A percentile compares a stretch with the other conserved stretches of the same genome.
Evolutionary conservation across 2,329 filamentous ascomycete genomes (phyloP).

Genomic region (Cercospora sp.): DNA sequence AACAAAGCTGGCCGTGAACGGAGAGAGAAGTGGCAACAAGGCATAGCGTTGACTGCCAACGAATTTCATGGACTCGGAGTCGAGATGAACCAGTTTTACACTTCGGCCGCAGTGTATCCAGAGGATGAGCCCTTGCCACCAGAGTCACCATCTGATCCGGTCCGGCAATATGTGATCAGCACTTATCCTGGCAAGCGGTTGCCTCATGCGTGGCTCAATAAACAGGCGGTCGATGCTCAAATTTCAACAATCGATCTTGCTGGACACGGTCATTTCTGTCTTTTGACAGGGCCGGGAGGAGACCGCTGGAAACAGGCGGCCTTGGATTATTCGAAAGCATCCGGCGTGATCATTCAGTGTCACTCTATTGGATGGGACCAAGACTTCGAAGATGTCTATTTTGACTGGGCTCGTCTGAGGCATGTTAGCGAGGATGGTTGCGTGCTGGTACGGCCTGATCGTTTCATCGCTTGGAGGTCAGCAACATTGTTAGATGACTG

Average conservation of each 20-base stretch:
- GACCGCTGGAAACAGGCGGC: conserved; percentile 55
- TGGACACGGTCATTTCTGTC: conserved; percentile 53
- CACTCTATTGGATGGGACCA: conserved; percentile 58
- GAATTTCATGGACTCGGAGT: conserved; percentile 57
- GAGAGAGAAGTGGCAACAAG: conserved; percentile 12
- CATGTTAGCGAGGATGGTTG: conserved; percentile 52
- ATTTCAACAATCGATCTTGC: conserved; percentile 57
- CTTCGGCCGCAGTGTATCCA: conserved; percentile 41
- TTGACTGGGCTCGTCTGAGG: conserved; percentile 57
- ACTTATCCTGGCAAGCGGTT: conserved; percentile 62
- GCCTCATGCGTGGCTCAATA: conserved; percentile 64
- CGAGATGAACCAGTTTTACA: conserved; percentile 60
- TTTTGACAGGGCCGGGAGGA: conserved; percentile 54
- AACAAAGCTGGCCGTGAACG: too few relatives aligned
- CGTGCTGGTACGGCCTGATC: too few relatives aligned
- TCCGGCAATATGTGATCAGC: conserved; percentile 32
- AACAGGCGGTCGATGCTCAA: conserved; percentile 20
- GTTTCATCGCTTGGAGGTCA: too few relatives aligned
- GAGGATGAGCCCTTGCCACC: conserved; percentile 31
- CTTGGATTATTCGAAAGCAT: conserved; percentile 36
- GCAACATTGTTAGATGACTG: too few relatives aligned
- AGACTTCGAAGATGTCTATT: conserved; percentile 63
- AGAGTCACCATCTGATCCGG: conserved; percentile 27
- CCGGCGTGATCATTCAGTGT: conserved; percentile 51
- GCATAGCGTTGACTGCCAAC: conserved; percentile 35